Evolutionary conservation across 768 basidiomycete genomes (phyloP), one percentile per base, ranked within the genome.

Genomic region (Calocybe cyanea): DNA sequence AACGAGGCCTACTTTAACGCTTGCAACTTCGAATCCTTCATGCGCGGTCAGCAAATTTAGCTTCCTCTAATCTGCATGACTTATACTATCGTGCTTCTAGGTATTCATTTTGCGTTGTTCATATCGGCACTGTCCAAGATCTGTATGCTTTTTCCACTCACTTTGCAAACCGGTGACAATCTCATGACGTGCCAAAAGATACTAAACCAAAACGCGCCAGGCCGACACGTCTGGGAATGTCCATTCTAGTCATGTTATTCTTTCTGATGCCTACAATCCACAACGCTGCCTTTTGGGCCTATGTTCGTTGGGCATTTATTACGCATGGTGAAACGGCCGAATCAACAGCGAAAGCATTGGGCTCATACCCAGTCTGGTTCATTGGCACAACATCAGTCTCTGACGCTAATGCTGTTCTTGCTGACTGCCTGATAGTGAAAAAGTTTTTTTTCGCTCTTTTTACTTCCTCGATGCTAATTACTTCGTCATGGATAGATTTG

Each of bases 191-290:
- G n/a, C 18, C 13, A 18, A 11, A 30, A 54, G 50, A 36, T n/a
- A 49, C 47, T n/a, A 50, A 47, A 28, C 53, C 50, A n/a, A 20
- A 46, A 30, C 46, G 50, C 10, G 46, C 43, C 18, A 23, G 37
- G 2, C 47, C 33, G 35, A 51, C 53, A 19, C 49, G 49, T 7
- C 44, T 28, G 14, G 19, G 40, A n/a, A 54, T 54, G 53, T 49
- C 53, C n/a, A 28, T 44, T 7, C 46, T 54, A 9, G 43, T 54
- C 14, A 35, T 45, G 32, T 25, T 51, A 4, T 51, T 54, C 38
- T 54, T 54, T 33, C 31, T 49, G 23, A 51, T 54, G 53, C 51
- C 53, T n/a, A 51, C 50, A 17, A 51, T 54, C 18, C 53, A 54
- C 28, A 45, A 49, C 11, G 50, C 47, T 24, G 31, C 49, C 9